Evolutionary conservation across 345 rosid genomes (phyloP).

Genomic region (Erysimum cheiranthoides): DNA sequence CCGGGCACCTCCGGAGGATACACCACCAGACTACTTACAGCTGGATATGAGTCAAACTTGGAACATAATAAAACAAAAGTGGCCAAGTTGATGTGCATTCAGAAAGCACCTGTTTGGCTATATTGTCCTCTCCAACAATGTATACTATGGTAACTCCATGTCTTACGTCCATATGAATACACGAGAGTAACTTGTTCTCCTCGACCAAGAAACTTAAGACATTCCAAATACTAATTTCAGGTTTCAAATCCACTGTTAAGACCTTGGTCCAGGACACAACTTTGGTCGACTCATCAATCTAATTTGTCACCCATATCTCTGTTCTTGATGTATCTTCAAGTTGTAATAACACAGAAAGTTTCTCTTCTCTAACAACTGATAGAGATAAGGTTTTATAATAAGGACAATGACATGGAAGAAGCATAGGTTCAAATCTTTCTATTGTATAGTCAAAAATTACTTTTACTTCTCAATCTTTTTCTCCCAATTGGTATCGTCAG

Average conservation of each 20-base stretch:
- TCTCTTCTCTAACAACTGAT: neutral
- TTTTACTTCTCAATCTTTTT: no score
- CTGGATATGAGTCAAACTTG: neutral
- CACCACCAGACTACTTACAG: no score
- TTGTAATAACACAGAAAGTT: neutral
- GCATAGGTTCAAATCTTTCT: neutral
- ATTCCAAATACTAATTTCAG: neutral
- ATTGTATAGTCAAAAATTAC: conserved; percentile 16
- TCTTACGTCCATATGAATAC: no score
- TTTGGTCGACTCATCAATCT: conserved; percentile 6
- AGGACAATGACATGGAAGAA: neutral
- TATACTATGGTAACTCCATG: no score
- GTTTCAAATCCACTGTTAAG: neutral
- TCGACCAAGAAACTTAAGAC: neutral
- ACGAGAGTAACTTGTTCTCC: neutral
- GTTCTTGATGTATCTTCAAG: neutral
- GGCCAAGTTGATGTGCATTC: neutral
- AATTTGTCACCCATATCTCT: conserved; percentile 5
- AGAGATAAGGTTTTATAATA: neutral
- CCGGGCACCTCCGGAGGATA: no score
- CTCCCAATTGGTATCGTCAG: no score
- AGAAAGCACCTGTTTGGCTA: neutral
- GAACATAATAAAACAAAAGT: neutral
- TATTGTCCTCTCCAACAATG: neutral
- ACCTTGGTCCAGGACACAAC: neutral